Conservation (phyloP, 805 yeast species). For the Cyberlindnera nakhonratchasimensis region DNA sequence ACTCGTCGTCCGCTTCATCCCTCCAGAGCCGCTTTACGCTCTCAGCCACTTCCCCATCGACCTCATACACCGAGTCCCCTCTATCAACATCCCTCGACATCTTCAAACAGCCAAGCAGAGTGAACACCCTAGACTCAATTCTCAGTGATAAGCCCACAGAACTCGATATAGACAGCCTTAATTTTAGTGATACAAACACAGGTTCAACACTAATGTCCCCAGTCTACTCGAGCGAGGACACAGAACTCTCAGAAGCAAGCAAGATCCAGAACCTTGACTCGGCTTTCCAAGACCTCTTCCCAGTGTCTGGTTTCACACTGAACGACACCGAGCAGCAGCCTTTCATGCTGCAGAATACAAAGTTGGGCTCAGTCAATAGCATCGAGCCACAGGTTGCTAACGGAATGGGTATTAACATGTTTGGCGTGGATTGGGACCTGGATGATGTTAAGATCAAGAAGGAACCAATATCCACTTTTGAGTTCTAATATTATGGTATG, state of each 20-base stretch:
- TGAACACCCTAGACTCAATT: conserved; percentile 14
- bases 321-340: no score
- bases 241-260: not conserved
- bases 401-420: conserved; percentile 4
- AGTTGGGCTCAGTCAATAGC: not conserved
- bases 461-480: conserved; percentile 8
- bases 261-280: conserved; percentile 7
- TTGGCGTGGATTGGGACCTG: conserved; percentile 15
- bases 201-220: conserved; percentile 21
- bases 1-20: conserved; percentile 16
- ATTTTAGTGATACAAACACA: conserved; percentile 19
- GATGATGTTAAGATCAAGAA: conserved; percentile 9
- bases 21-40: conserved; percentile 17
- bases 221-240: conserved; percentile 14
- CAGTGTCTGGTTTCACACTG: no score
- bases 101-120: conserved; percentile 14
- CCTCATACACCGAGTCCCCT: conserved; percentile 14
- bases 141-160: conserved; percentile 8
- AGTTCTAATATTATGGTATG: conserved; percentile 5
- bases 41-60: conserved; percentile 10
- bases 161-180: conserved; percentile 13
- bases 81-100: conserved; percentile 17
- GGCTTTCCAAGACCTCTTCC: conserved; percentile 9
- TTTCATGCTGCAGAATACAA: no score
- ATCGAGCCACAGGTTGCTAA: not conserved